Percentiles rank a stretch among this genome's conserved stretches.
Evolutionary conservation across 2,329 filamentous ascomycete genomes (phyloP).

Genomic region (Pseudocercospora cruenta): DNA sequence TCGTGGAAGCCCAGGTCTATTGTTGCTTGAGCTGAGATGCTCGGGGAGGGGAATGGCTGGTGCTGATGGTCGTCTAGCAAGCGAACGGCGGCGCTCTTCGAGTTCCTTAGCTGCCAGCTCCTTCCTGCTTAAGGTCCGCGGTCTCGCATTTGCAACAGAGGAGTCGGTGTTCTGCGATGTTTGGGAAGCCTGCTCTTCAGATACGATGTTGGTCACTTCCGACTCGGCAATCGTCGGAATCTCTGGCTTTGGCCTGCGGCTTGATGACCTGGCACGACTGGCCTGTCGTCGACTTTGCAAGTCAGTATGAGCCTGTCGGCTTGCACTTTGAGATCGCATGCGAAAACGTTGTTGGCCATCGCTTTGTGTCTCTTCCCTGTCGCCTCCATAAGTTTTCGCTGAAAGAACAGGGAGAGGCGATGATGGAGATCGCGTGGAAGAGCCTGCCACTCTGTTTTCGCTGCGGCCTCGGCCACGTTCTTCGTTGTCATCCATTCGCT

Average conservation of each 20-base stretch:
- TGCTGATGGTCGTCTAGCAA: slow-evolving; percentile 77
- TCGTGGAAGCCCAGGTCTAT: slow-evolving; percentile 44
- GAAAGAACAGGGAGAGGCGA: slow-evolving; percentile 77
- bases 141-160: slow-evolving; percentile 27
- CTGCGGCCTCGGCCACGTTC: slow-evolving; percentile 69
- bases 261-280: slow-evolving; percentile 31
- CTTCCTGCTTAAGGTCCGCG: slow-evolving; percentile 42
- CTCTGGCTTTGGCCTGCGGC: slow-evolving; percentile 24
- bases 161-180: slow-evolving; percentile 17
- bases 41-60: slow-evolving; percentile 79
- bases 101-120: slow-evolving; percentile 72
- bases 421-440: slow-evolving; percentile 71
- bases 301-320: slow-evolving; percentile 44
- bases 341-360: slow-evolving; percentile 49
- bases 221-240: slow-evolving; percentile 11
- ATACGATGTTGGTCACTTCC: slow-evolving; percentile 5
- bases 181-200: slow-evolving; percentile 18
- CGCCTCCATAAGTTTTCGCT: slow-evolving; percentile 61
- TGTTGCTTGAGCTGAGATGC: slow-evolving; percentile 34
- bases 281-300: slow-evolving; percentile 37
- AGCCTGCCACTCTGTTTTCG: slow-evolving; percentile 61
- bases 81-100: slow-evolving; percentile 82
- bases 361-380: slow-evolving; percentile 52
- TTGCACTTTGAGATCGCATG: slow-evolving; percentile 56
- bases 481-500: slow-evolving; percentile 11